Evolutionary conservation across 78 protist species (phyloP).

Genomic region (Dictyostelium firmibasis): DNA sequence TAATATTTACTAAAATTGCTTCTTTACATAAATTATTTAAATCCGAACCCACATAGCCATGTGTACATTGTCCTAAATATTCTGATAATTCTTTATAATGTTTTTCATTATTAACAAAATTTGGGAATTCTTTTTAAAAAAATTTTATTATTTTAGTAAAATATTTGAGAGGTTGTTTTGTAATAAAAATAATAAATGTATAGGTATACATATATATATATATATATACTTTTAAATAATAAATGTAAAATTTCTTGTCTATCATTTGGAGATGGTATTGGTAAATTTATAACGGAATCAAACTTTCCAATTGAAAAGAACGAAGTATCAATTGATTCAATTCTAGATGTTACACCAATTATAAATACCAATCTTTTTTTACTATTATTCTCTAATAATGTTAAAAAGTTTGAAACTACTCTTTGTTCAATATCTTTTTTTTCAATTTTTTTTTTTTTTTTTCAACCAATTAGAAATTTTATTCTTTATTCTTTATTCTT

Average conservation of each 20-base stretch:
- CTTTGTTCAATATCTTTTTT: constrained; percentile 69
- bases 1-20: constrained; percentile 98
- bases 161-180: not conserved
- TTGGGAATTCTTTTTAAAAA: not conserved
- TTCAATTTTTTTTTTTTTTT: too few relatives aligned
- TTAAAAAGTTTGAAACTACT: constrained; percentile 36
- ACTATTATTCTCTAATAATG: constrained; percentile 34
- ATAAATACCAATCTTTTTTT: constrained; percentile 14
- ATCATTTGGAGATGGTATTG: constrained; percentile 43
- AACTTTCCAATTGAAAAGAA: constrained; percentile 50
- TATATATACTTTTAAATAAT: constrained; percentile 18
- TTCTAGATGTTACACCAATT: constrained; percentile 52
- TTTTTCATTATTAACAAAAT: not conserved
- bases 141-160: not conserved
- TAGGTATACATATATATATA: not conserved
- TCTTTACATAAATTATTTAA: constrained; percentile 98
- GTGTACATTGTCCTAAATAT: constrained; percentile 95
- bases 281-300: constrained; percentile 38
- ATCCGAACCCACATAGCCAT: constrained; percentile 99
- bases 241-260: constrained; percentile 23
- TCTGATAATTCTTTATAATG: constrained; percentile 85
- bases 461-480: not conserved
- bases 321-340: constrained; percentile 21
- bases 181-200: not conserved
- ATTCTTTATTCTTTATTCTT: not conserved